Evolutionary conservation across 306 rosid species (phyloP).

Genomic region (Cucurbita argyrosperma): DNA sequence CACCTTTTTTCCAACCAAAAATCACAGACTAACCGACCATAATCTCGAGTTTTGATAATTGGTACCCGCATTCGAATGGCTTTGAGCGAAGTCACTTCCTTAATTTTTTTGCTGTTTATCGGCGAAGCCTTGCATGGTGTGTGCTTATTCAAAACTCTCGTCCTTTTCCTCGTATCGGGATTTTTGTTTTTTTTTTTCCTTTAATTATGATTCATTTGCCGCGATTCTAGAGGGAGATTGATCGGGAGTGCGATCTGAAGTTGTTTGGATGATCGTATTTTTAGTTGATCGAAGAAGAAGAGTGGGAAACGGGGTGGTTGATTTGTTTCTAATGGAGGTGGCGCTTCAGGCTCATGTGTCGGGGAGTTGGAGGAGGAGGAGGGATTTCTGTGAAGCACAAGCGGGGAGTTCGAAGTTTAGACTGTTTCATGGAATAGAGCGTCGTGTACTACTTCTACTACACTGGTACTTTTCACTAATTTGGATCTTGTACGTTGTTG

Average conservation of each 20-base stretch:
- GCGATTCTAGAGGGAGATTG: slow-evolving; percentile 11
- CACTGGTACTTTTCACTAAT: slow-evolving; percentile 31
- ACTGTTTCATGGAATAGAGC: slow-evolving; percentile 25
- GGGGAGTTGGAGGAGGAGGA: slow-evolving; percentile 21
- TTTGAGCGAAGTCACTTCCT: neutral
- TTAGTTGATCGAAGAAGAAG: neutral
- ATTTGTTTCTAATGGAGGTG: slow-evolving; percentile 30
- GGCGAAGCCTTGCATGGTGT: neutral
- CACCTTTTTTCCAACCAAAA: neutral
- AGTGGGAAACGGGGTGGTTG: neutral
- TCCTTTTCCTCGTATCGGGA: neutral
- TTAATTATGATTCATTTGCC: neutral
- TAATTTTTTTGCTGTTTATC: neutral
- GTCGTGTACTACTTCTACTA: slow-evolving; percentile 5
- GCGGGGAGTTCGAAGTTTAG: slow-evolving; percentile 22
- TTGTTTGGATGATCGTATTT: neutral
- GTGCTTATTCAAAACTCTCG: neutral
- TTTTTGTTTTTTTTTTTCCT: neutral
- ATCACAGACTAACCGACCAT: neutral
- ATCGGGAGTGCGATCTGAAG: slow-evolving; percentile 2
- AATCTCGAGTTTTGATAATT: neutral
- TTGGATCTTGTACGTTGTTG: neutral
- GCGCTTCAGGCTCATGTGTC: slow-evolving; percentile 31
- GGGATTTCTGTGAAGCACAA: slow-evolving; percentile 19
- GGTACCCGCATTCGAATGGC: slow-evolving; percentile 17